Base-by-base conservation (phyloP, 352 stramenopile genomes). In the Globisporangium emineosum region DNA sequence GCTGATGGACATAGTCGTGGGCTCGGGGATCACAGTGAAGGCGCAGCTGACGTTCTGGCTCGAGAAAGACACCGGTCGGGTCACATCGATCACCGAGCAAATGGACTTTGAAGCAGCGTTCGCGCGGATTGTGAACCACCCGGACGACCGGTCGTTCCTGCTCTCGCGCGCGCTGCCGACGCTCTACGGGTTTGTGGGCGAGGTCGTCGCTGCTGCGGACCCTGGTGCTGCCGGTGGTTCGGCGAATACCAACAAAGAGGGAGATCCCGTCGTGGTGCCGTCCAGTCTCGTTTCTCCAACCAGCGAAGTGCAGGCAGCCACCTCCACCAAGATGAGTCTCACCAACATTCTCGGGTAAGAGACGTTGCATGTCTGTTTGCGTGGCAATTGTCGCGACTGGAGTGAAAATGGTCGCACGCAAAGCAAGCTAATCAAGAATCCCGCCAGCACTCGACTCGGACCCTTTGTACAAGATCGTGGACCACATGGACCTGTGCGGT, bases 61-160 rank as follows among this genome's bases (percentile, higher is more conserved):
- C 32, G 62, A 67, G 29, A 67, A 50, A 19, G 57, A 57, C 23
- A 57, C 62, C 0, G 62, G 62, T 8, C 53, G 32, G 2, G 45
- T 67, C 29, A 52, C 51, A 21, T 60, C 42, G 15, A 60, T 67
- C 29, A 56, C 37, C n/a, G 62, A 67, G 42, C 27, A 45, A 21
- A 67, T 67, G 62, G 30, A 67, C 25, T 62, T 67, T 47, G 53
- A 43, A 40, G 33, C 40, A 2, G 52, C 62, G 12, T 52, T 67
- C 13, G 62, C 62, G 13, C 52, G 60, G 30, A 21, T 67, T 6
- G 30, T 63, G 62, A 45, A 5, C n/a, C 42, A 63, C 40, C 52
- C 29, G 29, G 19, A 53, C 19, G 62, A 67, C 58, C 53, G 53
- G 5, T 47, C 62, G 30, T 56, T 57, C 45, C 30, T 67, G 27